A percentile compares a stretch with the other conserved stretches of the same genome.
Conservation (phyloP, 106 monocot genomes). For the Allium sativum region DNA sequence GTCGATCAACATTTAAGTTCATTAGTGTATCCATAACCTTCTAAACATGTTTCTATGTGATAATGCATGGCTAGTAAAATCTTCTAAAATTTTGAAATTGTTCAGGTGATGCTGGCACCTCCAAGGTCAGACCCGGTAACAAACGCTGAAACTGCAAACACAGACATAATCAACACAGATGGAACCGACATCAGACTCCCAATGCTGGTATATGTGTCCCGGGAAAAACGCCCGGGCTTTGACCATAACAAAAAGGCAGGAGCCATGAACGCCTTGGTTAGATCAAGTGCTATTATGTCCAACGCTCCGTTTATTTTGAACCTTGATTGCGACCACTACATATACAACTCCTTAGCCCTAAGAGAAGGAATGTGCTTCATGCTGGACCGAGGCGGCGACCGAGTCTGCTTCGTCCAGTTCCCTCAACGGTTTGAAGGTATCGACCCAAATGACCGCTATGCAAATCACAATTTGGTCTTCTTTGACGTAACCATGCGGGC, state of each 20-base stretch:
- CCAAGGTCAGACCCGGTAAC: slow-evolving; percentile 58
- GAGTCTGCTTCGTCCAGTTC: slow-evolving; percentile 90
- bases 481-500: slow-evolving; percentile 95
- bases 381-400: slow-evolving; percentile 90
- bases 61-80: too few species aligned
- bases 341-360: slow-evolving; percentile 71
- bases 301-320: slow-evolving; percentile 95
- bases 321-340: slow-evolving; percentile 92
- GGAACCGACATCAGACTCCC: slow-evolving; percentile 67
- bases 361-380: slow-evolving; percentile 99
- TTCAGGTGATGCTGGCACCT: slow-evolving; percentile 86
- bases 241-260: slow-evolving; percentile 99
- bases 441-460: slow-evolving; percentile 84
- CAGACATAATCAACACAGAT: slow-evolving; percentile 31
- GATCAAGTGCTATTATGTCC: slow-evolving; percentile 92
- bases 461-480: slow-evolving; percentile 95
- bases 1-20: too few species aligned
- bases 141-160: slow-evolving; percentile 20
- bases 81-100: neutral
- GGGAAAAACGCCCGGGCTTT: slow-evolving; percentile 88
- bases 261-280: slow-evolving; percentile 89
- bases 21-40: too few species aligned
- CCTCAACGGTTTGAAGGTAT: slow-evolving; percentile 95
- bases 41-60: too few species aligned
- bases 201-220: slow-evolving; percentile 93